Evolutionary conservation across 495 filamentous ascomycete species (phyloP).

Genomic region (Chlorociboria aeruginascens): DNA sequence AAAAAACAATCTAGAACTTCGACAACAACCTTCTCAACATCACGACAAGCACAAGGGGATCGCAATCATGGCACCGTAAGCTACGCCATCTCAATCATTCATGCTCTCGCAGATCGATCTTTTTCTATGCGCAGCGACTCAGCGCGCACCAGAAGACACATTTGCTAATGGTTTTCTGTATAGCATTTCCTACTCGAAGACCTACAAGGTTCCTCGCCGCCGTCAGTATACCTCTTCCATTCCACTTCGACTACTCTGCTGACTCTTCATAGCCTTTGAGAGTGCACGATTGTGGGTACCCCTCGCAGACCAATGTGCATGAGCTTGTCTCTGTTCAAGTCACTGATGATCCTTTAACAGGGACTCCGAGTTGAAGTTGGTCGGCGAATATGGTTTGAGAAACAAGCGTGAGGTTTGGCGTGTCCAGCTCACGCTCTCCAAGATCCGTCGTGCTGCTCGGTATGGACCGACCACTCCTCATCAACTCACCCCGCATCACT

Average conservation of each 20-base stretch:
- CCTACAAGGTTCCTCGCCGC: slow-evolving; percentile 59
- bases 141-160: neutral
- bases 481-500: neutral
- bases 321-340: slow-evolving; percentile 97
- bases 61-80: neutral
- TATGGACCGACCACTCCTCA: slow-evolving; percentile 35
- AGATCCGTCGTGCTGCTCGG: slow-evolving; percentile 99
- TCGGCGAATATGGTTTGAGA: slow-evolving; percentile 96
- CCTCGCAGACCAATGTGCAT: slow-evolving; percentile 68
- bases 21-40: neutral
- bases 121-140: no score
- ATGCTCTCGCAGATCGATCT: no score
- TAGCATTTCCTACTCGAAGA: slow-evolving; percentile 87
- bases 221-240: neutral
- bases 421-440: slow-evolving; percentile 97
- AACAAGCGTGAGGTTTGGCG: slow-evolving; percentile 99
- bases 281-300: slow-evolving; percentile 92
- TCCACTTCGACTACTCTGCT: slow-evolving; percentile 14
- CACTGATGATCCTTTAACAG: slow-evolving; percentile 67
- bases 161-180: slow-evolving; percentile 56
- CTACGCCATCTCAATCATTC: no score
- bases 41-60: neutral
- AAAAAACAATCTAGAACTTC: neutral
- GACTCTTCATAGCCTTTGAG: slow-evolving; percentile 64
- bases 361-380: slow-evolving; percentile 97